Conservation (phyloP, 495 filamentous ascomycete species). For the Rhypophila decipiens region DNA sequence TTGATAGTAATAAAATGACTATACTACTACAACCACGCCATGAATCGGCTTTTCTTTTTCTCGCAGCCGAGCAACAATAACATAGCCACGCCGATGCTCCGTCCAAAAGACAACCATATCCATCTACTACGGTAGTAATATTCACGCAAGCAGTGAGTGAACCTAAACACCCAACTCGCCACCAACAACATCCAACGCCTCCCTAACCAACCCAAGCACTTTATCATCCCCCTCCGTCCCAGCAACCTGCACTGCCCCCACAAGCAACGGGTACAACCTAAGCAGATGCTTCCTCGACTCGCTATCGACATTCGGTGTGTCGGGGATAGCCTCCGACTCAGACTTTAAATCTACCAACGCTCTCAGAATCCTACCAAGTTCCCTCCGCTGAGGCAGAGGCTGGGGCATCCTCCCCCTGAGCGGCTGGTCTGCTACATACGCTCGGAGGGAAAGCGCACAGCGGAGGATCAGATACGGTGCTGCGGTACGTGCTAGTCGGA, state of each 20-base stretch:
- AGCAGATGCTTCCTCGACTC: constrained; percentile 64
- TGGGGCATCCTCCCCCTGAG: constrained; percentile 88
- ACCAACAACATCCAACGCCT: constrained; percentile 60
- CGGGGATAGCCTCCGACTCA: constrained; percentile 66
- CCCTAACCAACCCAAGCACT: constrained; percentile 49
- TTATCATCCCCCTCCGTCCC: constrained; percentile 56
- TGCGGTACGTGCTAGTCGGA: constrained; percentile 65
- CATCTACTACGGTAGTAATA: no score
- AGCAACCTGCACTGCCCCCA: constrained; percentile 62
- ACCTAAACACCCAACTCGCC: constrained; percentile 56
- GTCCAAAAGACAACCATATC: no score
- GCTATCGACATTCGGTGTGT: constrained; percentile 49
- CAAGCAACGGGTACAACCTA: constrained; percentile 75
- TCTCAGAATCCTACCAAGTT: constrained; percentile 65
- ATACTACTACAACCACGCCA: no score
- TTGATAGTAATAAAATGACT: no score
- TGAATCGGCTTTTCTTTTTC: no score
- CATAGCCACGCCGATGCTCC: no score
- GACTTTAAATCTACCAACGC: constrained; percentile 58
- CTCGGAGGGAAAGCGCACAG: constrained; percentile 66
- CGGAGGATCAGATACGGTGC: constrained; percentile 82
- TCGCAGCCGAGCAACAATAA: no score
- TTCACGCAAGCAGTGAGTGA: no score
- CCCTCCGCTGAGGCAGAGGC: constrained; percentile 71
- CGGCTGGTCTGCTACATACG: constrained; percentile 88